These are phyloP conservation scores for Entonaema liquescens DNA, from an alignment of 495 filamentous ascomycete genomes.

Conservation along the genomic window DNA sequence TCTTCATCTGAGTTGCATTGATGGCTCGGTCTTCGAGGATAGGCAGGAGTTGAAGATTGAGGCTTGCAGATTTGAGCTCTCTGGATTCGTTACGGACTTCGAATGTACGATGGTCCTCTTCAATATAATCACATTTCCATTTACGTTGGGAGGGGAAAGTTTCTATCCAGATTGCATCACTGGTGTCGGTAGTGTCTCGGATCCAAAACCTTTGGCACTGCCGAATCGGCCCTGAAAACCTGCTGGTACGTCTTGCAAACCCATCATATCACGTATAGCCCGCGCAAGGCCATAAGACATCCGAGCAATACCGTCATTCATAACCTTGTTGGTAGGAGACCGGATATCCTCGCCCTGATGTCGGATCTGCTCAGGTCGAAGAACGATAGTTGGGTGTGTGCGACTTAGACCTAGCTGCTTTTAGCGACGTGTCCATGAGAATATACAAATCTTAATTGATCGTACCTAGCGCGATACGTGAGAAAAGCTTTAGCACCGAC, in stretches of 20 bases:
- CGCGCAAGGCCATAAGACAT: slow-evolving; percentile 72
- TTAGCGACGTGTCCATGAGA: slow-evolving; percentile 6
- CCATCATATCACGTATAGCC: slow-evolving; percentile 65
- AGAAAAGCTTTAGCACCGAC: slow-evolving; percentile 49
- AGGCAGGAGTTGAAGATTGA: slow-evolving; percentile 81
- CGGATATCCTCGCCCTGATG: slow-evolving; percentile 46
- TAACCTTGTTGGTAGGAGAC: slow-evolving; percentile 58
- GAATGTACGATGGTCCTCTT: slow-evolving; percentile 67
- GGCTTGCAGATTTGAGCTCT: slow-evolving; percentile 66
- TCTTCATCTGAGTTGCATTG: slow-evolving; percentile 56
- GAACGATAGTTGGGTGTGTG: slow-evolving; percentile 48
- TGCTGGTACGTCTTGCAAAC: slow-evolving; percentile 70
- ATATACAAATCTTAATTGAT: background rate
- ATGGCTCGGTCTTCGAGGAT: slow-evolving; percentile 76
- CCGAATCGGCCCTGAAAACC: slow-evolving; percentile 84
- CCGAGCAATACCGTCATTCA: slow-evolving; percentile 85
- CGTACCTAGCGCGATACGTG: slow-evolving; percentile 55
- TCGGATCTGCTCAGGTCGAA: slow-evolving; percentile 50
- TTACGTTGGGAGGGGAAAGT: slow-evolving; percentile 83
- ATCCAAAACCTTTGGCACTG: slow-evolving; percentile 93
- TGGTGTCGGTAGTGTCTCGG: slow-evolving; percentile 62
- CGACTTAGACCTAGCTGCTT: slow-evolving; percentile 50
- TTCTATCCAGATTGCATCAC: slow-evolving; percentile 72
- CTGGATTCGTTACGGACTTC: slow-evolving; percentile 74
- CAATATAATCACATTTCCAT: slow-evolving; percentile 67